phyloP scores from a whole-genome alignment of 1,284 basidiomycete species.

The Porodaedalea pini region DNA sequence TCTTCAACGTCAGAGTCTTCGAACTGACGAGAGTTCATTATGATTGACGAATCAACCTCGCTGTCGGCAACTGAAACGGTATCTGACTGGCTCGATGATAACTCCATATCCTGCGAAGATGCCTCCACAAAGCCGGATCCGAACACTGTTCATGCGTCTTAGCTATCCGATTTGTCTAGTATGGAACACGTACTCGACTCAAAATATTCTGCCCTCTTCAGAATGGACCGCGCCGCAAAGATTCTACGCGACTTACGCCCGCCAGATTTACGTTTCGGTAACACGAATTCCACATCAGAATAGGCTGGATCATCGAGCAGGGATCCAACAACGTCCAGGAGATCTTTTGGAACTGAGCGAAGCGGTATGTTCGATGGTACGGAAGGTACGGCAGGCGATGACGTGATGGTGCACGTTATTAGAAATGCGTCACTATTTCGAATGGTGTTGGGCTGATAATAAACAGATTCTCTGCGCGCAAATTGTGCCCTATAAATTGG shows the following conservation, averaged over 20 bases:
- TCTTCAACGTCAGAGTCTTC: conserved; percentile 67
- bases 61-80: conserved; percentile 27
- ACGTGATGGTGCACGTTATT: conserved; percentile 77
- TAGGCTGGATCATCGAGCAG: conserved; percentile 79
- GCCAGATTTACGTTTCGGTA: conserved; percentile 46
- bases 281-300: conserved; percentile 77
- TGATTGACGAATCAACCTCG: conserved; percentile 23
- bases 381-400: conserved; percentile 55
- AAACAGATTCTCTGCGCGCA: conserved; percentile 71
- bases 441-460: conserved; percentile 55
- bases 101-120: conserved; percentile 4
- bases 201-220: conserved; percentile 77
- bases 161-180: background rate
- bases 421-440: conserved; percentile 64
- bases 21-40: conserved; percentile 34
- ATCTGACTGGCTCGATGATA: conserved; percentile 7
- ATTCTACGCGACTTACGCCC: conserved; percentile 44
- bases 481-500: conserved; percentile 64
- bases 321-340: conserved; percentile 66
- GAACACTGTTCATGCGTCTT: conserved; percentile 53
- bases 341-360: conserved; percentile 56
- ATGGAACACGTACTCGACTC: conserved; percentile 48
- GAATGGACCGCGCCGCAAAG: conserved; percentile 63
- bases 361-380: conserved; percentile 43
- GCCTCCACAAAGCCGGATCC: conserved; percentile 60